phyloP scores from a whole-genome alignment of 257 asterid genomes.

The Verbascum thapsus region DNA sequence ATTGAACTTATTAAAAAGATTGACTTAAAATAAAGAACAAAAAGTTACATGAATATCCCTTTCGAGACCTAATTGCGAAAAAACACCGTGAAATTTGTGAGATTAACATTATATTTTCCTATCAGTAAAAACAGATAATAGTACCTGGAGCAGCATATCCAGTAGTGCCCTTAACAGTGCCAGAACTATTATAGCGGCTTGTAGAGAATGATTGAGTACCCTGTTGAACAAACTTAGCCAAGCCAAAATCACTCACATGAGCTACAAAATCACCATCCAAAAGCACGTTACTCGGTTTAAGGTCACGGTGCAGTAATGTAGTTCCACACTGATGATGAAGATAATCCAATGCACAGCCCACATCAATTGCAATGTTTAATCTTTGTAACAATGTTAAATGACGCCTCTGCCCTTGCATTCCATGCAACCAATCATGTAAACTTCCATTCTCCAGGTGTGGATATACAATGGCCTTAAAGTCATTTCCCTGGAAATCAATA shows the following conservation, averaged over 20 bases:
- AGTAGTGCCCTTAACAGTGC: conserved; percentile 39
- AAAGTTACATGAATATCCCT: no score
- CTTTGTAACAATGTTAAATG: conserved; percentile 27
- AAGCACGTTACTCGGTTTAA: conserved; percentile 41
- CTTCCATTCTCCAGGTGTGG: conserved; percentile 30
- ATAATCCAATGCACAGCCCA: conserved; percentile 35
- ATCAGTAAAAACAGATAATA: no score
- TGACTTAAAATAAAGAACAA: background rate
- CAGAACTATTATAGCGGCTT: conserved; percentile 6
- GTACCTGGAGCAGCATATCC: conserved; percentile 52
- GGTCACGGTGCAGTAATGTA: conserved; percentile 34
- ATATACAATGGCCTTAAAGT: conserved; percentile 37
- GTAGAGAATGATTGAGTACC: background rate
- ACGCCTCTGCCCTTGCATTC: background rate
- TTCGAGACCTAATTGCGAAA: no score
- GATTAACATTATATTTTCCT: no score
- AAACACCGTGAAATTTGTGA: no score
- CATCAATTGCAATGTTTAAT: conserved; percentile 34
- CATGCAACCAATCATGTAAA: conserved; percentile 30
- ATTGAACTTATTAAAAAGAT: background rate
- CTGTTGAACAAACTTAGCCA: conserved; percentile 34
- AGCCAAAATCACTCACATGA: conserved; percentile 42
- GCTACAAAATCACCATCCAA: conserved; percentile 32
- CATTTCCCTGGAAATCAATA: conserved; percentile 31
- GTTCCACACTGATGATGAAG: conserved; percentile 32